Base-by-base conservation (phyloP, 768 basidiomycete genomes). In the Lentinula sp. region DNA sequence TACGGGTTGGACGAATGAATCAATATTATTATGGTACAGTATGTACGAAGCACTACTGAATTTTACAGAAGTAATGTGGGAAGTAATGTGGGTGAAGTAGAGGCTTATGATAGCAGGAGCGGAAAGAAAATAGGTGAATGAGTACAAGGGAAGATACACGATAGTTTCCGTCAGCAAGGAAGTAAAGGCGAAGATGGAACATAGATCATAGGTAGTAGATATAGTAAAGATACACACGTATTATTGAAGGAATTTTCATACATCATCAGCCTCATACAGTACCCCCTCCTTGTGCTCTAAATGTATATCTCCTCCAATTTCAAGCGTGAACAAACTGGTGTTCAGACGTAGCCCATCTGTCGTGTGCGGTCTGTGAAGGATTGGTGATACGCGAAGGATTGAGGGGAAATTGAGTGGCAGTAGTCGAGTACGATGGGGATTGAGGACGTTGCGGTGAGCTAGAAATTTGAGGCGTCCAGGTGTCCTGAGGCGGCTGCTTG, bases 321-420 rank as follows among this genome's bases (percentile, higher is more conserved):
- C 45, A 23, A 48, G 8, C 21, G 21, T 23, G 46, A 23, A 23
- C 63, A 28, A 64, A 65, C 28, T 69, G 64, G 28, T 65, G 64
- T 58, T 67, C 68, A 56, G 68, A 68, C 11, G 68, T 65, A 53
- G 68, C 67, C 67, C 67, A 68, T 61, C 65, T 48, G 46, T 48
- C 21, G 9, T 48, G 21, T 3, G 46, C 46, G 21, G 3, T 18
- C 21, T 23, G 46, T 28, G 46, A 9, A 21, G 46, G 46, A 48
- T 48, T 48, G 18, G 46, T 48, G 10, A 48, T 48, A 10, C 2
- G 46, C 4, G 46, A 48, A 48, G 21, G 46, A n/a, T 21, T 9
- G 51, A 64, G 64, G 57, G 65, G 64, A 35, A 66, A 66, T 46
- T 66, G 63, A 28, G 64, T 61, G 11, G 65, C 60, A 54, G 16